Evolutionary conservation across 352 stramenopile genomes (phyloP).

Genomic region (Plasmopara viticola): DNA sequence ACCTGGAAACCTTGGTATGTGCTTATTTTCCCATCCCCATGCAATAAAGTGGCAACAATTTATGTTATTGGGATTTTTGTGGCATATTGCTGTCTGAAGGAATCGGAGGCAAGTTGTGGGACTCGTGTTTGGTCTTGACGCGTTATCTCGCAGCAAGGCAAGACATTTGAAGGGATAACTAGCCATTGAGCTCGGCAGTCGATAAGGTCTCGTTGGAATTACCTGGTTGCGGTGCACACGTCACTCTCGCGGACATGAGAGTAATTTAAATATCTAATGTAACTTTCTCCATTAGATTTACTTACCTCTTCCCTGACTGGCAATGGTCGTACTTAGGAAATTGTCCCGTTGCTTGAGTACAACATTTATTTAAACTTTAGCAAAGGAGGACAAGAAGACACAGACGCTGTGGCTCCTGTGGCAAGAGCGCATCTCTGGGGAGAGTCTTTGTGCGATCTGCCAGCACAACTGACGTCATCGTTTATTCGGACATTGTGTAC

Average conservation of each 20-base stretch:
- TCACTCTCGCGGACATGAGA: slow-evolving; percentile 71
- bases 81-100: slow-evolving; percentile 16
- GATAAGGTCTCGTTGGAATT: slow-evolving; percentile 68
- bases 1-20: slow-evolving; percentile 55
- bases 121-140: slow-evolving; percentile 72
- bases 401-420: slow-evolving; percentile 10
- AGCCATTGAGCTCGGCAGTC: slow-evolving; percentile 70
- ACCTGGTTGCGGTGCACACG: slow-evolving; percentile 46
- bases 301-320: slow-evolving; percentile 16
- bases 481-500: slow-evolving; percentile 79
- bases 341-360: slow-evolving; percentile 68
- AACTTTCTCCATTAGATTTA: slow-evolving; percentile 7
- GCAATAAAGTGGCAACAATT: neutral
- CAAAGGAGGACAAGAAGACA: slow-evolving; percentile 3
- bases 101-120: slow-evolving; percentile 81
- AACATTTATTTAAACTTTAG: slow-evolving; percentile 69
- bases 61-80: neutral
- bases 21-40: neutral
- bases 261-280: slow-evolving; percentile 20
- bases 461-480: slow-evolving; percentile 48
- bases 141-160: slow-evolving; percentile 41
- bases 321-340: slow-evolving; percentile 28
- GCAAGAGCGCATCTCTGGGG: slow-evolving; percentile 58
- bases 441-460: slow-evolving; percentile 28
- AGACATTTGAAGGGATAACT: slow-evolving; percentile 28